These are phyloP conservation scores for Xylariaceae sp. DNA, from an alignment of 2,329 filamentous ascomycete genomes.

Conservation along the genomic window DNA sequence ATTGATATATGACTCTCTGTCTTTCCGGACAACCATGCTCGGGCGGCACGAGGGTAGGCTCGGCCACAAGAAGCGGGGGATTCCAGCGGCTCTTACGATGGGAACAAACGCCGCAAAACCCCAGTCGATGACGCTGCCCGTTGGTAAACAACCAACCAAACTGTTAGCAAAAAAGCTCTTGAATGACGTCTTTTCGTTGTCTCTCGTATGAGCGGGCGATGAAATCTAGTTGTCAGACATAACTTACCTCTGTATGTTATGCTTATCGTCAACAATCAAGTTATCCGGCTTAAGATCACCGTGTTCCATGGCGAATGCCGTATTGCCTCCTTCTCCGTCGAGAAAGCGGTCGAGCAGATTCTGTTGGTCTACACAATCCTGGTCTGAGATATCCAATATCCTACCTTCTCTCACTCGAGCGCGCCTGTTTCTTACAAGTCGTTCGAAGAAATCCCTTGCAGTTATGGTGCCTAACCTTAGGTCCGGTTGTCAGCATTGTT, in stretches of 20 bases:
- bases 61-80: slow-evolving; percentile 3
- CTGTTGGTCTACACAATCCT: slow-evolving; percentile 1
- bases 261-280: slow-evolving; percentile 1
- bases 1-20: not conserved
- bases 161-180: no score
- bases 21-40: not conserved
- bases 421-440: no score
- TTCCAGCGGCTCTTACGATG: slow-evolving; percentile 4
- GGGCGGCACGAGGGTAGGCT: not conserved
- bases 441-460: no score
- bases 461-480: no score
- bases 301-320: slow-evolving; percentile 2
- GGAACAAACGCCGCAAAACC: slow-evolving; percentile 4
- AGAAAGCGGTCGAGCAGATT: slow-evolving; percentile 1
- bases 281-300: slow-evolving; percentile 4
- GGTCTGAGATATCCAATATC: not conserved
- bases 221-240: not conserved
- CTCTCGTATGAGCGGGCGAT: no score
- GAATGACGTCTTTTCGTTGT: no score
- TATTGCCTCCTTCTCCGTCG: not conserved
- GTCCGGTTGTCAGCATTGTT: no score
- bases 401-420: slow-evolving; percentile 1
- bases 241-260: not conserved
- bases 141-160: no score
- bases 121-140: slow-evolving; percentile 5